Evolutionary conservation across 1,284 basidiomycete species (phyloP), one percentile per base, ranked within the genome.

Genomic region (Ganoderma lucidum): DNA sequence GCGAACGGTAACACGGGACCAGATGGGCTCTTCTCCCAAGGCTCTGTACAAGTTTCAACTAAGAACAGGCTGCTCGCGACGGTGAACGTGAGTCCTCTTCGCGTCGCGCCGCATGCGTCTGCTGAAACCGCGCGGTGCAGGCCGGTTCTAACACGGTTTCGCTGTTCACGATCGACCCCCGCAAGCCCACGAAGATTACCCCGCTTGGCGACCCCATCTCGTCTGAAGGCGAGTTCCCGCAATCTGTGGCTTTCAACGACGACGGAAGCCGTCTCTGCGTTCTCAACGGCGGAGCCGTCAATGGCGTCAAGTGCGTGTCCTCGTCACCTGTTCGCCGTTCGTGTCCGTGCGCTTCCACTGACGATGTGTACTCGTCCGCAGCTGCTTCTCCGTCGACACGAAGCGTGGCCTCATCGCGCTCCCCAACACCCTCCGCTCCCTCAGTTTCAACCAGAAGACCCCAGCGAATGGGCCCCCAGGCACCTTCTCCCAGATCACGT

Each of bases 11-110:
- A 63, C 5, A 70, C 51, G 2, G 83, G 82, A 0, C 80, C 84
- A 17, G 86, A 88, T 67, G 76, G 80, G 23, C 74, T 86, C 39
- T 86, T 87, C 79, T 83, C 82, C 4, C 85, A 86, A 79, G 84
- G 84, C 19, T 75, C 82, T 9, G 76, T 87, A 59, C 83, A 84
- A 67, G 82, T 80, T 1, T 84, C 82, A 23, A 76, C 80, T 12
- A 75, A 75, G 14, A 76, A 77, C n/a, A 80, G 81, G 41, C 76
- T 84, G 35, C 79, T 87, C 15, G 85, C 82, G 15, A 78, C 83
- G 5, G 83, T 84, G 35, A 86, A 86, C 67, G 84, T 85, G 60
- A 61, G 82, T 64, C 37, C 55, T 10, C 3, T 37, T 12, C 23
- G 2, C 14, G 44, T 32, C 3, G 15, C 19, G 19, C 30, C 59